Base-by-base conservation (phyloP, 176 grass and related monocot genomes). In the Avena atlantica region DNA sequence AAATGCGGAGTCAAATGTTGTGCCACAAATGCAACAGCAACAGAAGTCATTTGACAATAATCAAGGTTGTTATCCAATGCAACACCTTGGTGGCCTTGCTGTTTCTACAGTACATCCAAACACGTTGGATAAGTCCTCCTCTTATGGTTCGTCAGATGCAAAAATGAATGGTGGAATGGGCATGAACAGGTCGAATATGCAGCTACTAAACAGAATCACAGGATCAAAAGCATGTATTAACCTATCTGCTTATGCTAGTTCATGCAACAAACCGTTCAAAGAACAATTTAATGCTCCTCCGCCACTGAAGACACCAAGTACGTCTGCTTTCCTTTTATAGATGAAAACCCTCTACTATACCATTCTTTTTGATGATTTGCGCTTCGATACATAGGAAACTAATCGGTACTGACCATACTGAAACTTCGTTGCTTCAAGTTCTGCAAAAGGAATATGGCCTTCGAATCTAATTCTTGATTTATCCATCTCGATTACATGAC, bases 221-320 rank as follows among this genome's bases (percentile, higher is more conserved):
- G 48, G 78, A 67, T 70, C 84, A 73, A 85, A 95, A 76, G 84
- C 74, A 70, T 94, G 79, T 81, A 85, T 70, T 45, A 86, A 70
- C 56, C 19, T 79, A 73, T 48, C 88, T 76, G 65, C 84, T 73
- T 93, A 89, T 84, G 53, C 68, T 42, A 92, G 47, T 83, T 92
- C 81, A 4, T 56, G 37, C 53, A 64, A 63, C n/a, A 95, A 89
- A 72, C 58, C 65, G 56, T 21, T 89, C 34, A 82, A 88, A 20
- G 90, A 73, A 76, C 78, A 90, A 36, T 90, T 93, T 74, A 55
- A 81, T 89, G 68, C 78, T 71, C 87, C 89, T 75, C 85, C 81
- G 79, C 87, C 83, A 63, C 89, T 81, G 82, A 90, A 85, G 65
- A 88, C 85, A 78, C 86, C 90, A 81, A 86, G 96, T 98, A 95